Base-by-base conservation (phyloP, 2,329 filamentous ascomycete genomes). In the Microdochium nivale region DNA sequence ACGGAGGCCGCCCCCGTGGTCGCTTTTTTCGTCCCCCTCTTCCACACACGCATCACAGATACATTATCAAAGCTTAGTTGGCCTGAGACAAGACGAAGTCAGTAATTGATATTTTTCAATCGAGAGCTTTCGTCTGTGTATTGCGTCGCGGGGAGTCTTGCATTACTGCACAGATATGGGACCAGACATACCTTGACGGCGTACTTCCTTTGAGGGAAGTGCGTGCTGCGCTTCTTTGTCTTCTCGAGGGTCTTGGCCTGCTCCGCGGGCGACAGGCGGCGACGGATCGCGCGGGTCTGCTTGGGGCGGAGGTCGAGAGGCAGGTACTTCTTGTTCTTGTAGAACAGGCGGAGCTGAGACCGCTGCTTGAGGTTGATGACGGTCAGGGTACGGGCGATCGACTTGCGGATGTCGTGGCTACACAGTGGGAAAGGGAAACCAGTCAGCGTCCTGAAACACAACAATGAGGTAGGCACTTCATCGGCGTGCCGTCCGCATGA, bases 311-410 rank as follows among this genome's bases (percentile, higher is more conserved):
- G 91, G 76, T 99, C 95, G 73, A 99, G 90, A 61, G 94, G 94
- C 60, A 90, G 79, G 84, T 96, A 96, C 84, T 96, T 97, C 89
- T 97, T 97, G 86, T 87, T 88, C 84, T 96, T 95, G 86, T 99
- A 99, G 88, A 97, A 97, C 64, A 97, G 83, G 68, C 91, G 90
- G 69, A 99, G 90, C 80, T 97, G 91, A 64, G 90, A 82, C 75
- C 95, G 88, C 83, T 99, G 94, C 85, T 95, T 97, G 78, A 90
- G 87, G 84, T 97, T 99, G 86, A 99, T 96, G 80, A 99, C 84
- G 76, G 94, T 99, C 68, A 99, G 86, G 77, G 96, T 89, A 72
- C 92, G 91, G 71, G 94, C 95, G 77, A 99, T 96, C 62, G 91
- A 96, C 85, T 99, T 99, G 83, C 94, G 91, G 74, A 99, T 83